phyloP scores from a whole-genome alignment of 495 filamentous ascomycete species.

The Beverwykella pulmonaria region DNA sequence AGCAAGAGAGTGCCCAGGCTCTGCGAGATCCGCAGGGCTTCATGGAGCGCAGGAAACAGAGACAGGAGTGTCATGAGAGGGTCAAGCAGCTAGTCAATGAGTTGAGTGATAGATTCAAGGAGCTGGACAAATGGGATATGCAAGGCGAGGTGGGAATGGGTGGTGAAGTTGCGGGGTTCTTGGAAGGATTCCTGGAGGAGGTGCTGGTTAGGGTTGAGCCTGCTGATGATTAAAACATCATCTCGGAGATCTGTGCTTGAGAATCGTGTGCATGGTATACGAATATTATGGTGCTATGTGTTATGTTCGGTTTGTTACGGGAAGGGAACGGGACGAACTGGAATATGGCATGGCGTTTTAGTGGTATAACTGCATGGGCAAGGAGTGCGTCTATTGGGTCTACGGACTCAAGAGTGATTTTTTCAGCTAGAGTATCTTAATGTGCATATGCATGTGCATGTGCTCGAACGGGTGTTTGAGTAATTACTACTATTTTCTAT shows the following conservation, averaged over 20 bases:
- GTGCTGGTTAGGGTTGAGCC: constrained; percentile 90
- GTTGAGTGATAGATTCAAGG: constrained; percentile 72
- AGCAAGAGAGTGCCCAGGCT: not conserved
- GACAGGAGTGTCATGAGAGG: constrained; percentile 74
- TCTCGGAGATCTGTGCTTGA: not conserved
- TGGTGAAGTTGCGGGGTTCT: constrained; percentile 77
- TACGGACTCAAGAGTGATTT: too few relatives aligned
- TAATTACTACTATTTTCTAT: too few relatives aligned
- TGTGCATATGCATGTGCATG: too few relatives aligned
- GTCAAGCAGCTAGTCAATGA: constrained; percentile 78
- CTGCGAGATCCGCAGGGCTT: constrained; percentile 6
- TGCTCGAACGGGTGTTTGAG: too few relatives aligned
- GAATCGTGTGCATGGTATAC: not conserved
- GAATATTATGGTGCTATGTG: not conserved
- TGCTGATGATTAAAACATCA: constrained; percentile 59
- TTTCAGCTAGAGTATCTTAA: too few relatives aligned
- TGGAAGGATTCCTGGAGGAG: constrained; percentile 93
- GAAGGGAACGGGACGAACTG: not conserved
- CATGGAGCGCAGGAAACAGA: constrained; percentile 45
- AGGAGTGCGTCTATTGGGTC: not conserved
- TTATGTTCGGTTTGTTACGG: not conserved
- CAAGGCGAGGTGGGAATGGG: constrained; percentile 88
- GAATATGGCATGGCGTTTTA: constrained; percentile 1
- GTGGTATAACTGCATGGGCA: not conserved
- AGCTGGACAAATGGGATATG: constrained; percentile 85